Evolutionary conservation across 495 filamentous ascomycete species (phyloP).

Genomic region (Penicillium atrosanguineum): DNA sequence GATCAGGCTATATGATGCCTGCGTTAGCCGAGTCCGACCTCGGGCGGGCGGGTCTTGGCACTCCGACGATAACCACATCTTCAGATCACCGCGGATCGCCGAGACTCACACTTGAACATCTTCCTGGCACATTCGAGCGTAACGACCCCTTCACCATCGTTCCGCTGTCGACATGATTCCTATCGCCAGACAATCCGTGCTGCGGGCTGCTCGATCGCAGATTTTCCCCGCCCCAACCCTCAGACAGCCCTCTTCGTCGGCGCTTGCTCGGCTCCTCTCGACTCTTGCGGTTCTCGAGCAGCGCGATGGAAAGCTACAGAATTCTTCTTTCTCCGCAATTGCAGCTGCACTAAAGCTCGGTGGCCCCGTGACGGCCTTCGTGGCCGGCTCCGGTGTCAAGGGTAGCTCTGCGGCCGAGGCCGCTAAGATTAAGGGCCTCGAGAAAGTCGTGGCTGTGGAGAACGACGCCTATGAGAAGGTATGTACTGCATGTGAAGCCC

Average conservation of each 20-base stretch:
- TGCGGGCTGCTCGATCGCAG: constrained; percentile 50
- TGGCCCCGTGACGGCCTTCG: constrained; percentile 78
- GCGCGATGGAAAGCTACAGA: constrained; percentile 80
- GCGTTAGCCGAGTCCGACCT: constrained; percentile 46
- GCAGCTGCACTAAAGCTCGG: constrained; percentile 86
- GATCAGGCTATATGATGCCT: constrained; percentile 23
- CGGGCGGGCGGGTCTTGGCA: constrained; percentile 31
- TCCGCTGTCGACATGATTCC: constrained; percentile 37
- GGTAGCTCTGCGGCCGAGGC: constrained; percentile 74
- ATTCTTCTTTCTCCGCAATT: constrained; percentile 79
- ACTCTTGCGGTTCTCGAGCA: constrained; percentile 93
- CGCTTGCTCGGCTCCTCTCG: constrained; percentile 71
- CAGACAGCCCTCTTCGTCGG: constrained; percentile 37
- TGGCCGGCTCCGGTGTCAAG: constrained; percentile 82
- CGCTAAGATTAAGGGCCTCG: constrained; percentile 83
- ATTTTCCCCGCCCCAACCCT: constrained; percentile 29
- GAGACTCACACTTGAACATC: constrained; percentile 23
- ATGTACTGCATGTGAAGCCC: neutral
- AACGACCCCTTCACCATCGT: constrained; percentile 5
- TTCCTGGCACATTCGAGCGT: constrained; percentile 5
- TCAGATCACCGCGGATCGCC: constrained; percentile 32
- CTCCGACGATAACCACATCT: constrained; percentile 31
- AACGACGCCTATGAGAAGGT: constrained; percentile 93
- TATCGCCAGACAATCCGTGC: constrained; percentile 40
- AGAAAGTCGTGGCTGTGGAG: constrained; percentile 86